These are phyloP conservation scores for Aspergillus terreus DNA, from an alignment of 2,329 filamentous ascomycete genomes.

Conservation along the genomic window DNA sequence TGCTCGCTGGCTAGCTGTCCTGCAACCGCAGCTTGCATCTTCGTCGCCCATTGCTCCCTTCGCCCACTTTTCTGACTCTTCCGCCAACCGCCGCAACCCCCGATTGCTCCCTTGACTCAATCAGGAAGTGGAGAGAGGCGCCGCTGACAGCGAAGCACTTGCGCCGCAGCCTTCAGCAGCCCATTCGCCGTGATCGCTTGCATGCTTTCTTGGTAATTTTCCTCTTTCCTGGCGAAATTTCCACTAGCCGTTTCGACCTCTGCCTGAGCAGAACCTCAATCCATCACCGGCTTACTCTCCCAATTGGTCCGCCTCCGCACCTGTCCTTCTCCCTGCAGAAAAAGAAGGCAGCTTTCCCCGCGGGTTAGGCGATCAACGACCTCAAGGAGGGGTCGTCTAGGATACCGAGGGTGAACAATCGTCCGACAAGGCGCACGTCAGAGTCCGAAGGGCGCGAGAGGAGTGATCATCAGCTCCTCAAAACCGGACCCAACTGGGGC, in stretches of 20 bases:
- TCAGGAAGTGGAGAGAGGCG: slow-evolving; percentile 18
- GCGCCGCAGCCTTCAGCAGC: slow-evolving; percentile 20
- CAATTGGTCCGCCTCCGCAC: slow-evolving; percentile 30
- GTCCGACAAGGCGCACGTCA: neutral
- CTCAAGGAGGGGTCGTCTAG: slow-evolving; percentile 22
- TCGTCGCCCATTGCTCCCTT: slow-evolving; percentile 20
- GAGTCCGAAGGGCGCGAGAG: neutral
- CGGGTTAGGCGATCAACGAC: slow-evolving; percentile 29
- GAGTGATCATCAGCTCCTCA: slow-evolving; percentile 9
- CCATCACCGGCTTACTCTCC: slow-evolving; percentile 15
- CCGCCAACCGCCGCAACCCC: slow-evolving; percentile 13
- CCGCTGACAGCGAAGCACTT: slow-evolving; percentile 25
- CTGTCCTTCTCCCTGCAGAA: slow-evolving; percentile 22
- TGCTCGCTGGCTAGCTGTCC: slow-evolving; percentile 29
- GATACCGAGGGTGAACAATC: no score
- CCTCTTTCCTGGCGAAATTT: slow-evolving; percentile 4
- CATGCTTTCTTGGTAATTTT: slow-evolving; percentile 13
- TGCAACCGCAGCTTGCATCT: slow-evolving; percentile 28
- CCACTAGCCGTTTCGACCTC: slow-evolving; percentile 1
- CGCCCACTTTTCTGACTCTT: slow-evolving; percentile 14
- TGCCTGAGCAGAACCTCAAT: slow-evolving; percentile 9
- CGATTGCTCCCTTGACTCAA: slow-evolving; percentile 13
- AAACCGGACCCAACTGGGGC: slow-evolving; percentile 4
- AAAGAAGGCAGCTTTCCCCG: slow-evolving; percentile 30
- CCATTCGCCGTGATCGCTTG: slow-evolving; percentile 16